Percentiles rank a stretch among this genome's conserved stretches.
phyloP scores from a whole-genome alignment of 169 alveolate genomes.

The Eimeria acervulina region DNA sequence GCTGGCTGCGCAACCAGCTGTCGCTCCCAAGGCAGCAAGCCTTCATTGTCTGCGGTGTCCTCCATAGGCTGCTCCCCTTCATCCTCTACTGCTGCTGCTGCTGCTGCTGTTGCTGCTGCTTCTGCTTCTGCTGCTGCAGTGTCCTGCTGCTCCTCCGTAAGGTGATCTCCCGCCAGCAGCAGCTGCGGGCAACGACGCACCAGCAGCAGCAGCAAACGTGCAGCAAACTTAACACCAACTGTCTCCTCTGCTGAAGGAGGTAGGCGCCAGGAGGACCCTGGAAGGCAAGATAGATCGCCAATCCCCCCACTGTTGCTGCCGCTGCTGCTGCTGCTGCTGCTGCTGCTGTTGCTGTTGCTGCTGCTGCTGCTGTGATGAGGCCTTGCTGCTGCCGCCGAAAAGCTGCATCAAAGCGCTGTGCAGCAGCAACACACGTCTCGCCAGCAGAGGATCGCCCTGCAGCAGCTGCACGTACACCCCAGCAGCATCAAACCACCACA shows the following conservation, averaged over 20 bases:
- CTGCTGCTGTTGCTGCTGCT: slow-evolving; percentile 30
- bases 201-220: too few relatives aligned
- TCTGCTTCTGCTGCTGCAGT: not conserved
- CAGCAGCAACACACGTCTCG: slow-evolving; percentile 42
- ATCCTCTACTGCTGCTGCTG: slow-evolving; percentile 33
- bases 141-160: slow-evolving; percentile 15
- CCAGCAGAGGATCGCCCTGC: slow-evolving; percentile 40
- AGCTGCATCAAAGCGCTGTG: slow-evolving; percentile 45
- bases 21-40: too few relatives aligned
- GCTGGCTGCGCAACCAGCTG: not conserved
- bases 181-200: too few relatives aligned
- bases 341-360: slow-evolving; percentile 68
- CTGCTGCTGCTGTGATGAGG: slow-evolving; percentile 24
- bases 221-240: too few relatives aligned
- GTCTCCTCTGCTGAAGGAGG: too few relatives aligned
- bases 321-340: slow-evolving; percentile 74
- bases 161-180: not conserved
- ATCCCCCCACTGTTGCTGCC: slow-evolving; percentile 13
- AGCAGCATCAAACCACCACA: too few relatives aligned
- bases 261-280: too few relatives aligned
- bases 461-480: not conserved
- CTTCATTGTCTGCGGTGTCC: too few relatives aligned
- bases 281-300: not conserved
- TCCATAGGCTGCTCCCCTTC: not conserved
- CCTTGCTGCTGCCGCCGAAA: not conserved